Base-by-base conservation (phyloP, 305 asterid species). In the Solanum hybrid region DNA sequence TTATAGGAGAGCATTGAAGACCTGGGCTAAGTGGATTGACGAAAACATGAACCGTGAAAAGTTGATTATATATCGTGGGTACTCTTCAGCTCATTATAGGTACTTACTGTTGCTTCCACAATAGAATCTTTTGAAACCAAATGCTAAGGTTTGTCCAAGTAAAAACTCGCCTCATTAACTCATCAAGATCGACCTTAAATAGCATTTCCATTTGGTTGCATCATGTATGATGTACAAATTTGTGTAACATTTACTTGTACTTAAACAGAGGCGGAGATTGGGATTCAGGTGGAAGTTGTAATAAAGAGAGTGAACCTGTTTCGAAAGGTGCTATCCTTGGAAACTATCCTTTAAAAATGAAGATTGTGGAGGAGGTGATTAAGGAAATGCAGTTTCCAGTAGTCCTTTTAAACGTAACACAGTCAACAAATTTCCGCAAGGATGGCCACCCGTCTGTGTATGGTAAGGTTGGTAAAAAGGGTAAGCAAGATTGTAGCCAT, bases 61-160 rank as follows among this genome's bases (percentile, higher is more conserved):
- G 93, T 85, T 96, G 93, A 95, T 97, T 86, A 91, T 97, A 27
- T 96, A 97, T 92, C 99, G 98, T 7, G 99, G 99, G 0, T 97
- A 97, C 94, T 97, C 99, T 4, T 94, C 99, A 91, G 98, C 99
- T 92, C 99, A 97, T 92, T 97, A 94, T 93, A 96, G 99, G 99
- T 97, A 92, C 11, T 89, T 24, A 82, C 65, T 41, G 0, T 41
- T 83, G 17, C 87, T 39, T 41, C 38, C 73, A 26, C 10, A 45
- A 83, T 83, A 27, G 36, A 83, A 83, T 15, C 3, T 9, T 41
- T 83, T 83, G 17, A 83, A 27, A 15, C 73, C 38, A 41, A 81
- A 82, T 15, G 87, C 87, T 27, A n/a, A 41, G 27, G 22, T 26
- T 82, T 41, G 24, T 41, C 87, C 72, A 27, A 41, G 11, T 6